Evolutionary conservation across 495 filamentous ascomycete genomes (phyloP).

Genomic region (Articulospora tetracladia): DNA sequence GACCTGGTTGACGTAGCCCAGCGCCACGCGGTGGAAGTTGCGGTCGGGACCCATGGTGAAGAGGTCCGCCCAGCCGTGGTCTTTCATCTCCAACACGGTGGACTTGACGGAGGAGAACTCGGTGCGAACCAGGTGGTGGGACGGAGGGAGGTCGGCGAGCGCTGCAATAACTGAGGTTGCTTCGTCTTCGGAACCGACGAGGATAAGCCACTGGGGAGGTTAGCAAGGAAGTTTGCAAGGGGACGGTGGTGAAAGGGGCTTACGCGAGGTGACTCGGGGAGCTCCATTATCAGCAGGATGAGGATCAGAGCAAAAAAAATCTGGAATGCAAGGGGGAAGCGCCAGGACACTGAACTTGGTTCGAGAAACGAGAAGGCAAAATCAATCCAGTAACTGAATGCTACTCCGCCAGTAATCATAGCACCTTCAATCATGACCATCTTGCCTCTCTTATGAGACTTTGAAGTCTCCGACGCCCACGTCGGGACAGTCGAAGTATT

Average conservation of each 20-base stretch:
- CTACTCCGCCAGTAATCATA: conserved; percentile 69
- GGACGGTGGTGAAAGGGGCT: no score
- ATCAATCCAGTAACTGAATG: conserved; percentile 72
- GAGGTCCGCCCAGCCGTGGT: conserved; percentile 61
- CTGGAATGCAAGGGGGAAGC: background rate
- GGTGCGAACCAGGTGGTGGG: conserved; percentile 52
- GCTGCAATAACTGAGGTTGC: conserved; percentile 59
- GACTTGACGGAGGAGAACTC: conserved; percentile 74
- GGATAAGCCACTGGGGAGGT: conserved; percentile 59
- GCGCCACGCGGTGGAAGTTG: conserved; percentile 66
- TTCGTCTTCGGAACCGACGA: conserved; percentile 64
- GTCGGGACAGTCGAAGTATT: conserved; percentile 68
- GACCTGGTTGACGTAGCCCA: conserved; percentile 55
- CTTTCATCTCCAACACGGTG: conserved; percentile 67
- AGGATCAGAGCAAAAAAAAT: conserved; percentile 1
- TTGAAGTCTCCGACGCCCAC: conserved; percentile 78
- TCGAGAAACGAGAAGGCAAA: conserved; percentile 66
- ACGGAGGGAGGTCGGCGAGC: conserved; percentile 45
- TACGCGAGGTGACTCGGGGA: background rate
- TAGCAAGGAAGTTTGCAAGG: background rate
- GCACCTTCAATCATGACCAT: conserved; percentile 77
- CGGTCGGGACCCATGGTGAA: conserved; percentile 71
- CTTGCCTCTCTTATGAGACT: conserved; percentile 60
- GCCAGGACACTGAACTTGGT: conserved; percentile 61
- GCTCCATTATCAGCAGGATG: conserved; percentile 9